Conservation (phyloP, 495 filamentous ascomycete genomes). For the Hypoxylon intermedium region DNA sequence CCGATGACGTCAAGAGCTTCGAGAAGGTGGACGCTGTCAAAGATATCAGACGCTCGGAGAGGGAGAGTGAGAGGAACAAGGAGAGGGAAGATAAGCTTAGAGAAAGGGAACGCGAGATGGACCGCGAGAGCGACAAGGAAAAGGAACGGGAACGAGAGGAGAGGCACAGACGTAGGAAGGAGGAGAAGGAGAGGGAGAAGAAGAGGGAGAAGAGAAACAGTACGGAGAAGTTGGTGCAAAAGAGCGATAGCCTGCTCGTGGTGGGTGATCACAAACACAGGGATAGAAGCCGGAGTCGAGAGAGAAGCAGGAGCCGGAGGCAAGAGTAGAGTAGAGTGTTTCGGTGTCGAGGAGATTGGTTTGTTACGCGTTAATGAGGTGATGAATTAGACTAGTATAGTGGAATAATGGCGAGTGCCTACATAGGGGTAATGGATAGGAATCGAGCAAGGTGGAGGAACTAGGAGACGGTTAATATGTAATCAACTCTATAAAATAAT, state of each 20-base stretch:
- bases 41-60: constrained; percentile 25
- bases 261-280: constrained; percentile 39
- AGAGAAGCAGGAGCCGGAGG: constrained; percentile 40
- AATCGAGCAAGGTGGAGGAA: too few species aligned
- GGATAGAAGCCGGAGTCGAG: constrained; percentile 49
- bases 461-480: too few species aligned
- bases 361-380: neutral
- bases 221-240: constrained; percentile 32
- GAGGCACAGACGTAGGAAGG: constrained; percentile 14
- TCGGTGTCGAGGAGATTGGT: neutral
- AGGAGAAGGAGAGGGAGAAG: constrained; percentile 21
- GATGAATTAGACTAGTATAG: too few species aligned
- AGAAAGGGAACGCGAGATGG: constrained; percentile 39
- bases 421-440: too few species aligned
- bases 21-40: constrained; percentile 45
- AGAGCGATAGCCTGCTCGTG: constrained; percentile 34
- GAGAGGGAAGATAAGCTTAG: constrained; percentile 24
- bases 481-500: too few species aligned
- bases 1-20: constrained; percentile 57
- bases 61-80: constrained; percentile 8
- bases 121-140: constrained; percentile 40
- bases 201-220: constrained; percentile 31
- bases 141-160: constrained; percentile 44
- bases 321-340: constrained; percentile 28
- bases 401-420: too few species aligned